phyloP scores from a whole-genome alignment of 306 rosid species.

The Hylodesmum podocarpum region DNA sequence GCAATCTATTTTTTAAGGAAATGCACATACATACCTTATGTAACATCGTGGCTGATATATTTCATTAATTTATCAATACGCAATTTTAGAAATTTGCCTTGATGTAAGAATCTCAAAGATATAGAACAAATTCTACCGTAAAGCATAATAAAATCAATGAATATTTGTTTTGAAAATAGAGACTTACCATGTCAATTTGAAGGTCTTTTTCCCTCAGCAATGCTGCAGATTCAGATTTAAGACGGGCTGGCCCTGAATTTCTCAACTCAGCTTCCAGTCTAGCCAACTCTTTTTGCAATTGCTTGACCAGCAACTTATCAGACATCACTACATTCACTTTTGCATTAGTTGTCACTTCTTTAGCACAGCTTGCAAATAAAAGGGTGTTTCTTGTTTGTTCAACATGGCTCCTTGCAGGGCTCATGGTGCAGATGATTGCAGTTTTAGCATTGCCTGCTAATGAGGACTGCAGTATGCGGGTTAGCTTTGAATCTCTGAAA shows the following conservation, averaged over 20 bases:
- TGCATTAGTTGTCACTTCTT: constrained; percentile 84
- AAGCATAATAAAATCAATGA: neutral
- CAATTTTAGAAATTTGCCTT: constrained; percentile 9
- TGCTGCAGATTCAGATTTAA: constrained; percentile 44
- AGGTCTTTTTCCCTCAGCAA: constrained; percentile 75
- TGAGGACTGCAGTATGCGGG: constrained; percentile 94
- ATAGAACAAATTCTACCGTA: neutral
- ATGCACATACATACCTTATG: neutral
- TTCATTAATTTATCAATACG: constrained; percentile 5
- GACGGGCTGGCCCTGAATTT: constrained; percentile 41
- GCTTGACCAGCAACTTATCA: constrained; percentile 83
- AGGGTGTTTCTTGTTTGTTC: constrained; percentile 96
- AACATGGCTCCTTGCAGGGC: constrained; percentile 86
- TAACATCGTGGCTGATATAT: neutral
- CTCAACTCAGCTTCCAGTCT: constrained; percentile 72
- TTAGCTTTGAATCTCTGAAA: constrained; percentile 95
- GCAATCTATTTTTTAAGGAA: constrained; percentile 5
- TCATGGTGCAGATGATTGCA: constrained; percentile 92
- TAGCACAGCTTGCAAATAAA: constrained; percentile 93
- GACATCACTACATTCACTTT: constrained; percentile 89
- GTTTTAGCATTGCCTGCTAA: constrained; percentile 95
- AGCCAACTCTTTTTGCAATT: constrained; percentile 78
- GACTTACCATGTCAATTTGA: constrained; percentile 76
- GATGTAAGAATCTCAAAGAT: neutral
- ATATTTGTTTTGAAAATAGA: neutral